Base-by-base conservation (phyloP, 805 yeast genomes). In the Middelhovenomyces tepae region DNA sequence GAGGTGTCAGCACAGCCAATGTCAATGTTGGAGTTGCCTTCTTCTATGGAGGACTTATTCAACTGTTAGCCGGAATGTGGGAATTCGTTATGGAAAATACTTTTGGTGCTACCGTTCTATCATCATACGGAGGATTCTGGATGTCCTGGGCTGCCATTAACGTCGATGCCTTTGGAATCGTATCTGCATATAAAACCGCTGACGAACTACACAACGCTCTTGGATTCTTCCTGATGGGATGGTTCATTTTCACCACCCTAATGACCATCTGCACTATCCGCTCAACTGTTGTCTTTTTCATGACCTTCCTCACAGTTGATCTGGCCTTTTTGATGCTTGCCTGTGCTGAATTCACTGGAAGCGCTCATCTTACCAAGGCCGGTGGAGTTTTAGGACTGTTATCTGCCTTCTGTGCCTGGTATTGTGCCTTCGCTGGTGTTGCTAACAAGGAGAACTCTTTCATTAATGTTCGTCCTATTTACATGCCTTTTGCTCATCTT, bases 371-470 rank as follows among this genome's bases (percentile, higher is more conserved):
- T 34, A 56, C 58, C 11, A 60, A 50, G 36, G 82, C 78, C 6
- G 84, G 76, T 28, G 86, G 86, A 44, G 65, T 73, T 11, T 32
- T 71, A n/a, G 85, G 83, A 29, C 61, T 77, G 13, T 59, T 77
- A 5, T 70, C 76, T 19, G 68, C 82, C 0, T 62, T 75, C 39
- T 53, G 73, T 31, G 80, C 79, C 1, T 78, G 78, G 78, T 77
- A 75, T 49, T 75, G 76, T 50, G 83, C 84, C 4, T 75, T 64
- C 44, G 80, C 82, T 2, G 85, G 84, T 65, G 53, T 73, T 21
- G 74, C 83, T 19, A 79, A 69, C 38, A 60, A 59, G 22, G 78
- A 74, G 48, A 81, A 80, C 55, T 62, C 84, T 4, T 78, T 75
- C 51, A 29, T 78, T 28, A 60, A 67, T 17, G 61, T 65, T 27